Conservation (phyloP, 2,329 filamentous ascomycete species). For the Chaetoscypha palmicola region DNA sequence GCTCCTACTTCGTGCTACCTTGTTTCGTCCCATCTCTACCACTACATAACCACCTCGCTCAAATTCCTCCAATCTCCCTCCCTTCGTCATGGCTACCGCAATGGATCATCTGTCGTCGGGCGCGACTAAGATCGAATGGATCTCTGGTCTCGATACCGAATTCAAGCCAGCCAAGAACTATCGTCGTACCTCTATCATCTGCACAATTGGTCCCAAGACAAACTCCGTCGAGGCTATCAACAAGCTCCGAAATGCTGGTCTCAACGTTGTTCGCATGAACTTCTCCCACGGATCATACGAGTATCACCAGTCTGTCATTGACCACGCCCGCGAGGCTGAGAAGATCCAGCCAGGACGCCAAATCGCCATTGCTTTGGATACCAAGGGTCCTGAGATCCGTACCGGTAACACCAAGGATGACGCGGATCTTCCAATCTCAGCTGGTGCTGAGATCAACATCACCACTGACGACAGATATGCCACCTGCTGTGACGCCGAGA, state of each 20-base stretch:
- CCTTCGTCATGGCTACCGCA: slow-evolving; percentile 47
- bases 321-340: slow-evolving; percentile 87
- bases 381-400: slow-evolving; percentile 80
- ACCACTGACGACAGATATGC: slow-evolving; percentile 94
- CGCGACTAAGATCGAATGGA: slow-evolving; percentile 61
- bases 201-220: slow-evolving; percentile 98
- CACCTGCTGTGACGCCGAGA: slow-evolving; percentile 74
- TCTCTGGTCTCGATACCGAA: slow-evolving; percentile 75
- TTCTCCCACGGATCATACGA: slow-evolving; percentile 93
- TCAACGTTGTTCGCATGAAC: slow-evolving; percentile 99
- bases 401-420: slow-evolving; percentile 68
- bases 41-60: background rate
- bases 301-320: slow-evolving; percentile 97
- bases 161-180: slow-evolving; percentile 80
- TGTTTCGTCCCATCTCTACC: background rate
- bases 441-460: slow-evolving; percentile 83
- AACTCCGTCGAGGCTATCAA: slow-evolving; percentile 98
- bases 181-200: slow-evolving; percentile 95
- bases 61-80: background rate
- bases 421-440: slow-evolving; percentile 71
- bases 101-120: slow-evolving; percentile 81
- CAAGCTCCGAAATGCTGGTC: slow-evolving; percentile 77
- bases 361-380: slow-evolving; percentile 86
- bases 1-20: background rate
- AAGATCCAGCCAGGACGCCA: slow-evolving; percentile 70